These are phyloP conservation scores for Xerocomellus chrysenteron DNA, from an alignment of 768 basidiomycete species.

Conservation along the genomic window DNA sequence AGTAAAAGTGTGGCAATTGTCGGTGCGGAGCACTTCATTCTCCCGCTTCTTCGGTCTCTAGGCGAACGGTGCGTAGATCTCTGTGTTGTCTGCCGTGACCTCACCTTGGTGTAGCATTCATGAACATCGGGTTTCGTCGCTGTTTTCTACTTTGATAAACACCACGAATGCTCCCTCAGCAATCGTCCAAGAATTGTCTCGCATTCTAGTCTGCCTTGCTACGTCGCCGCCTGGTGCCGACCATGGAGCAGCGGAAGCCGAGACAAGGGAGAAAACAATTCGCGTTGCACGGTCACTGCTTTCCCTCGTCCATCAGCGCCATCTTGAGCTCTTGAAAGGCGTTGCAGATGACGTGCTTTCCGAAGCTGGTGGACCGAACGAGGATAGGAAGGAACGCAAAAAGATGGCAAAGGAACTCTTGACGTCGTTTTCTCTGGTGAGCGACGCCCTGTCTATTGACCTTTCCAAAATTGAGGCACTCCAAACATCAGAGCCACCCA, in stretches of 20 bases:
- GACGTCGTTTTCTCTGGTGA: slow-evolving; percentile 58
- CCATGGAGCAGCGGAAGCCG: background rate
- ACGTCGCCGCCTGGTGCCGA: slow-evolving; percentile 3
- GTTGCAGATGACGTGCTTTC: slow-evolving; percentile 39
- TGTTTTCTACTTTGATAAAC: slow-evolving; percentile 35
- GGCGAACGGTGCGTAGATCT: slow-evolving; percentile 38
- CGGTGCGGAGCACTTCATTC: slow-evolving; percentile 57
- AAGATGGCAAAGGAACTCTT: slow-evolving; percentile 53
- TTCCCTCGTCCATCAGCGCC: slow-evolving; percentile 61
- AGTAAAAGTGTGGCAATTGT: slow-evolving; percentile 43
- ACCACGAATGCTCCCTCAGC: slow-evolving; percentile 18
- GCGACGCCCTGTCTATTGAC: slow-evolving; percentile 3
- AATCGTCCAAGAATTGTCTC: slow-evolving; percentile 23
- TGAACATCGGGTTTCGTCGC: slow-evolving; percentile 25
- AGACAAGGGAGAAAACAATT: slow-evolving; percentile 2
- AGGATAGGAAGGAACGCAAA: slow-evolving; percentile 34
- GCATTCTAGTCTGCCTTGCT: slow-evolving; percentile 23
- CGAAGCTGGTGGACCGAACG: slow-evolving; percentile 20
- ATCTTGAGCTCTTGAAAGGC: slow-evolving; percentile 49
- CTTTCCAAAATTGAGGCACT: background rate
- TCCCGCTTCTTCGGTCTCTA: slow-evolving; percentile 48
- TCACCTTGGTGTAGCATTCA: slow-evolving; percentile 28
- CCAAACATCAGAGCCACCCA: slow-evolving; percentile 21
- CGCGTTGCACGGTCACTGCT: slow-evolving; percentile 41
- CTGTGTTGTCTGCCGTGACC: background rate